These are phyloP conservation scores for Eragrostis nindensis DNA, from an alignment of 176 grass and related monocot genomes.

Conservation along the genomic window DNA sequence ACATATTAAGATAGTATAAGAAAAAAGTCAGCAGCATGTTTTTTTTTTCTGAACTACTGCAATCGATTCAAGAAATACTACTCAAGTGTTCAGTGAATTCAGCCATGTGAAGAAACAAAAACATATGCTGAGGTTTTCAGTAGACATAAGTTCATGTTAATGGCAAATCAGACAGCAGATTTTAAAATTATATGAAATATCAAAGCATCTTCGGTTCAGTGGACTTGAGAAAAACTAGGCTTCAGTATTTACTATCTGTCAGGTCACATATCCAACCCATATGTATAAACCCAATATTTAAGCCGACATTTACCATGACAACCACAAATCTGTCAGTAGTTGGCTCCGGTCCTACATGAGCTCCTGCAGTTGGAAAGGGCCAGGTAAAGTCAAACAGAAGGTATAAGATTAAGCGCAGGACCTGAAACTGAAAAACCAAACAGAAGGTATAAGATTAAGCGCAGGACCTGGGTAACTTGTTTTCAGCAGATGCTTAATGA, in stretches of 20 bases:
- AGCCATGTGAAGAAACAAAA: background rate
- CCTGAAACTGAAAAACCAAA: background rate
- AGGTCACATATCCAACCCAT: background rate
- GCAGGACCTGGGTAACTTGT: conserved; percentile 80
- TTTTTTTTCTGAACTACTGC: background rate
- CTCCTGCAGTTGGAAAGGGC: conserved; percentile 50
- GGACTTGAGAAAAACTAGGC: background rate
- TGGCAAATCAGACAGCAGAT: background rate
- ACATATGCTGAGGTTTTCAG: background rate
- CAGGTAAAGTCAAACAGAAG: too few species aligned
- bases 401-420: too few species aligned
- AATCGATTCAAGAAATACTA: conserved; percentile 5
- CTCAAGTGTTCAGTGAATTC: background rate
- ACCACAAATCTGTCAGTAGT: conserved; percentile 96
- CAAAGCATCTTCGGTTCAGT: background rate
- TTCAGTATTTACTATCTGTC: background rate
- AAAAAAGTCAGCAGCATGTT: background rate
- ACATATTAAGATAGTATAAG: background rate
- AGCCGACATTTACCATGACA: conserved; percentile 73
- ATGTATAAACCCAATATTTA: conserved; percentile 15
- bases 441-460: background rate
- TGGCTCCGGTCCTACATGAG: conserved; percentile 94
- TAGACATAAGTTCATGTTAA: background rate
- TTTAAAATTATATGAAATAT: background rate
- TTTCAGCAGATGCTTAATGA: conserved; percentile 88